A percentile compares a stretch with the other conserved stretches of the same genome.
Conservation (phyloP, 176 grass and related monocot genomes). For the Aegilops speltoides region DNA sequence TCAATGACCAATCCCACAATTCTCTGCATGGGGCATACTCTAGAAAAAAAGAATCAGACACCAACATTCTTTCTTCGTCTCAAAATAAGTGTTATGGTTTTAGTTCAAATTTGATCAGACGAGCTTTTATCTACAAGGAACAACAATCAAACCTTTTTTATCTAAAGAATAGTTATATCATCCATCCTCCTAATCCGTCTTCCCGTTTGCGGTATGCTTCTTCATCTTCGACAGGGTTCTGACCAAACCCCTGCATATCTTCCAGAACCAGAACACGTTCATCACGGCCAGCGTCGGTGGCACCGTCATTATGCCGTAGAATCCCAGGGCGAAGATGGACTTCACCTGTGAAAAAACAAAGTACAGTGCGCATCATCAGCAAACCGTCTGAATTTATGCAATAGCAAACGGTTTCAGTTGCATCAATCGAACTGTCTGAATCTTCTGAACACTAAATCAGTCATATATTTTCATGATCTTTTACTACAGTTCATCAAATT, state of each 20-base stretch:
- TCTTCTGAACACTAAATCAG: neutral
- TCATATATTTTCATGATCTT: neutral
- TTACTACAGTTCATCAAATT: neutral
- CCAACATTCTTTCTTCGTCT: rapidly evolving
- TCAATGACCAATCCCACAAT: neutral
- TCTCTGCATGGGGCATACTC: too few species aligned
- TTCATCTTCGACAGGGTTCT: conserved; percentile 59
- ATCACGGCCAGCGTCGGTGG: conserved; percentile 50
- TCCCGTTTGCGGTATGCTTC: conserved; percentile 25
- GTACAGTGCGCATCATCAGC: neutral
- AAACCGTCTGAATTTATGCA: neutral
- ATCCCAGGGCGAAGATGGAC: conserved; percentile 62
- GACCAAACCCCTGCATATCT: conserved; percentile 81
- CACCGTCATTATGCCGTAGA: conserved; percentile 55
- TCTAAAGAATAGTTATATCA: neutral
- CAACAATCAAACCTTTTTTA: neutral
- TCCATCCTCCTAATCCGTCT: conserved; percentile 19
- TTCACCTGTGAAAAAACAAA: conserved; percentile 38
- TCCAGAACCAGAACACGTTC: conserved; percentile 91
- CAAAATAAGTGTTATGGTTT: too few species aligned
- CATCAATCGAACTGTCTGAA: neutral
- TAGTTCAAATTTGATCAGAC: too few species aligned
- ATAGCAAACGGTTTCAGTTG: neutral
- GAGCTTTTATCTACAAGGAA: neutral
- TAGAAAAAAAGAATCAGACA: neutral